phyloP scores from a whole-genome alignment of 805 yeast species.

The Myxozyma kluyveri region DNA sequence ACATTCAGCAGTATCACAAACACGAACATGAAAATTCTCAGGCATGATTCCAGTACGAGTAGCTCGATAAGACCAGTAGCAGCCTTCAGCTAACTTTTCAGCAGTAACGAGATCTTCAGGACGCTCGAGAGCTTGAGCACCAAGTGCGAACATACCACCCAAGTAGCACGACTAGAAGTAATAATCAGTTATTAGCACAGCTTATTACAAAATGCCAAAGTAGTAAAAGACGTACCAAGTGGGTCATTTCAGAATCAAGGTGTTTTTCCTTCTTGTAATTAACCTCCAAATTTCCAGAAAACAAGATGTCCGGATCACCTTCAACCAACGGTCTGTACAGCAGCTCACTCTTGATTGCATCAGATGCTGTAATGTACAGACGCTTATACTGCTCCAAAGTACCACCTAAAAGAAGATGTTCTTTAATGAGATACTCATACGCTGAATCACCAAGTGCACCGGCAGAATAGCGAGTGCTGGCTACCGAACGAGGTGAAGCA shows the following conservation, averaged over 20 bases:
- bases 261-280: conserved; percentile 28
- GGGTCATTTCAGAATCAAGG: conserved; percentile 45
- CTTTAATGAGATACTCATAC: conserved; percentile 51
- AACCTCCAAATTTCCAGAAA: conserved; percentile 34
- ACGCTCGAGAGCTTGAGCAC: conserved; percentile 43
- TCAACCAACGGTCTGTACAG: conserved; percentile 49
- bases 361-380: conserved; percentile 39
- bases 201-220: neutral
- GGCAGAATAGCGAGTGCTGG: conserved; percentile 30
- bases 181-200: neutral
- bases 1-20: conserved; percentile 22
- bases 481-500: neutral
- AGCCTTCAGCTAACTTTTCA: conserved; percentile 48
- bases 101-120: conserved; percentile 45
- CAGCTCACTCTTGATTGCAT: conserved; percentile 44
- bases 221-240: conserved; percentile 37
- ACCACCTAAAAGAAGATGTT: conserved; percentile 45
- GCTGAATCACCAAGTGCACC: conserved; percentile 49
- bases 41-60: conserved; percentile 47
- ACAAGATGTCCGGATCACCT: conserved; percentile 40
- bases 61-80: conserved; percentile 44
- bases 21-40: conserved; percentile 41
- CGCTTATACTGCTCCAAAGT: conserved; percentile 40
- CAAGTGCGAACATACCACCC: conserved; percentile 55
- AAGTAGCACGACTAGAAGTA: conserved; percentile 44